Evolutionary conservation across 192 early-diverging fungal species (phyloP), one percentile per base, ranked within the genome.

Genomic region (Mortierella hygrophila): DNA sequence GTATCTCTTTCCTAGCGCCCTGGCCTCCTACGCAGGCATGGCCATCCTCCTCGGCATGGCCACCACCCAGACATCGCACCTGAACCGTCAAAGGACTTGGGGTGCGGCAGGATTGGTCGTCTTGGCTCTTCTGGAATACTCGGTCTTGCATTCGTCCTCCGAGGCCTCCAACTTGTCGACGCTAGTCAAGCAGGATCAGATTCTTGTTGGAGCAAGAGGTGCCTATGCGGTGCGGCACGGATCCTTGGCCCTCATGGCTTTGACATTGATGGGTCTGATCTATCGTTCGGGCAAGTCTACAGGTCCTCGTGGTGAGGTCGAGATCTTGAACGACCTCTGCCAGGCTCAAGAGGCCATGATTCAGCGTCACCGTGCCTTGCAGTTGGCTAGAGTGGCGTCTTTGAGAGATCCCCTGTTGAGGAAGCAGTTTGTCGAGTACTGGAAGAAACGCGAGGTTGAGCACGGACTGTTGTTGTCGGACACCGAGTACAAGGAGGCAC

Each of bases 371-470:
- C 54, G 84, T 32, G 79, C 84, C 4, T 52, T 86, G 46, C 84
- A 86, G 65, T 69, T 86, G 65, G 84, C 84, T 1, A 65, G 84
- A 54, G 79, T 78, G 0, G 84, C 84, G 6, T 86, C 84, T 0
- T 29, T 86, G 38, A 77, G 84, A 29, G 75, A 86, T 35, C 79
- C 78, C 20, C 15, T 74, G 63, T 54, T 86, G 29, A 79, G 84
- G 23, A 86, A 86, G 38, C 84, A 86, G 65, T 86, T 86, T 81
- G 76, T 86, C 29, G 84, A 86, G 52, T 86, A 86, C 60, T 86
- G 84, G 84, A 86, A 86, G 49, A 69, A 55, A 40, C 74, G 84
- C 10, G 84, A 86, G 84, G 77, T 86, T 16, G 84, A 86, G 49
- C 84, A 86, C 55, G 60, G 72, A n/a, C 10, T 86, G 23, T 18